Percentiles rank a stretch among this genome's conserved stretches.
These are phyloP conservation scores for Plasmodium inui DNA, from an alignment of 169 alveolate genomes.

Conservation along the genomic window DNA sequence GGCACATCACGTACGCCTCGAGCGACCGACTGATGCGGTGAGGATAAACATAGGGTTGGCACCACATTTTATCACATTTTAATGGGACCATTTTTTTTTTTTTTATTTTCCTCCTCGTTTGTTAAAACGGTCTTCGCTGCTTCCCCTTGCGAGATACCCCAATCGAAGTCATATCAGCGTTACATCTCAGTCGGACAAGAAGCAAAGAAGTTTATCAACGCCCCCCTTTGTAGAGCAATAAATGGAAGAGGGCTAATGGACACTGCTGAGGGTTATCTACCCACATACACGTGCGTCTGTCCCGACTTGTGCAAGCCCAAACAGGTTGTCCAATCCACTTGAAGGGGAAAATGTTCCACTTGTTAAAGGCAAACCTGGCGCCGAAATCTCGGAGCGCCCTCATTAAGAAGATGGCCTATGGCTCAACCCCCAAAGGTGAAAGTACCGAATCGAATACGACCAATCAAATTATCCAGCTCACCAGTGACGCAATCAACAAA, in stretches of 20 bases:
- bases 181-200: not conserved
- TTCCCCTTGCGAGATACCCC: not conserved
- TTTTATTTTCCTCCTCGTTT: not conserved
- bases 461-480: constrained; percentile 10
- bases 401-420: not conserved
- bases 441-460: not conserved
- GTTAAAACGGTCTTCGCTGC: not conserved
- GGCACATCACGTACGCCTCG: not conserved
- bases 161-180: not conserved
- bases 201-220: not conserved
- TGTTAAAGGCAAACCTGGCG: not conserved
- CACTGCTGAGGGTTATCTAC: not conserved
- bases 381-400: not conserved
- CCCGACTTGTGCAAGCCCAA: not conserved
- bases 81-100: not conserved
- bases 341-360: not conserved
- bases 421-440: not conserved
- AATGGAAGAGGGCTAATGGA: not conserved
- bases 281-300: not conserved
- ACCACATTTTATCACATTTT: not conserved
- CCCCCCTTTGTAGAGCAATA: not conserved
- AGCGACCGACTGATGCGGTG: not conserved
- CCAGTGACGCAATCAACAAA: constrained; percentile 76
- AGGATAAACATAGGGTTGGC: not conserved
- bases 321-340: not conserved